Percentiles rank a stretch among this genome's conserved stretches.
Conservation (phyloP, 805 yeast genomes). For the Suhomyces sp. region DNA sequence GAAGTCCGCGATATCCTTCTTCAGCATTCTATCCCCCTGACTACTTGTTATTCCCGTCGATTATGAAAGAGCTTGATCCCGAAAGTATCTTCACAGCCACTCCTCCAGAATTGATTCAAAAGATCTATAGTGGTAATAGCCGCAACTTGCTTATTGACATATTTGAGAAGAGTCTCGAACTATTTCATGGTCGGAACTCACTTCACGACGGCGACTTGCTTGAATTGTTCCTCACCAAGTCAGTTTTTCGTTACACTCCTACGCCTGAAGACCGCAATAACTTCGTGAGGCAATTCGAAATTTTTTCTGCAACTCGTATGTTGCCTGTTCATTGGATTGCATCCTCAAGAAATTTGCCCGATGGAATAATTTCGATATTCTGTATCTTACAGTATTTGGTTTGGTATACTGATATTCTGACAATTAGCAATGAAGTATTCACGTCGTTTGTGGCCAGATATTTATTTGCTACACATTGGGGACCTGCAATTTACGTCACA, state of each 20-base stretch:
- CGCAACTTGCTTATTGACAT: not conserved
- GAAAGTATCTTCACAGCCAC: not conserved
- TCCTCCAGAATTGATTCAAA: not conserved
- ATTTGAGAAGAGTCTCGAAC: not conserved
- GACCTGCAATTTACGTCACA: constrained; percentile 4
- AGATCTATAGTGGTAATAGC: constrained; percentile 2
- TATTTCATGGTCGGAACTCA: too few species aligned
- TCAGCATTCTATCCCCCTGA: not conserved
- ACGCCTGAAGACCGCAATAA: not conserved
- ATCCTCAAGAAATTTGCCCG: not conserved
- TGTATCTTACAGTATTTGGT: constrained; percentile 3
- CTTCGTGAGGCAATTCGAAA: not conserved
- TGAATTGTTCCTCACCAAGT: not conserved
- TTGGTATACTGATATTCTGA: constrained; percentile 4
- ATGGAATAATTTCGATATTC: constrained; percentile 1
- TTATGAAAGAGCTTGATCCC: not conserved
- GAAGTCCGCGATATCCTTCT: not conserved
- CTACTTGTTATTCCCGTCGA: not conserved
- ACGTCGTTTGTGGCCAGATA: constrained; percentile 1
- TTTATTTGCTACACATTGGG: constrained; percentile 9
- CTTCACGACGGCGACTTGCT: not conserved
- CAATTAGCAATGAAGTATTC: constrained; percentile 4
- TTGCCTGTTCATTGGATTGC: constrained; percentile 1
- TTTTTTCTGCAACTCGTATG: not conserved
- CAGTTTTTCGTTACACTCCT: constrained; percentile 3